These are phyloP conservation scores for Elaeis guineensis DNA, from an alignment of 176 grass and related monocot species.

Conservation along the genomic window DNA sequence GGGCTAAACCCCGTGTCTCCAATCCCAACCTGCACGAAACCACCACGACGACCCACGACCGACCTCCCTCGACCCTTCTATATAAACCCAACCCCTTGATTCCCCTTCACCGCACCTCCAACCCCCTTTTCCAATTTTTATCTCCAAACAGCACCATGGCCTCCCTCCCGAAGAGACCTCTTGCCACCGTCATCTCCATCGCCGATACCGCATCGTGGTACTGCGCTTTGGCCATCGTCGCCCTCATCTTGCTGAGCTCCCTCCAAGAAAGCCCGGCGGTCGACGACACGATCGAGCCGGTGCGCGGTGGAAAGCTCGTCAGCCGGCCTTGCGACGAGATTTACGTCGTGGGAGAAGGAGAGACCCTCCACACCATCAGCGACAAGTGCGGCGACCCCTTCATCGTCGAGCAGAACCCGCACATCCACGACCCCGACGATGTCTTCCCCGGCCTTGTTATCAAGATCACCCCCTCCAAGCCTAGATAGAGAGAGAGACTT, in stretches of 20 bases:
- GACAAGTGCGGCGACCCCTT: constrained; percentile 79
- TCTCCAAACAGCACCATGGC: background rate
- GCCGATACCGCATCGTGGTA: constrained; percentile 59
- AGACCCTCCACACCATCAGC: constrained; percentile 86
- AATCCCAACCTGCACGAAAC: no score
- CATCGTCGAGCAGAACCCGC: constrained; percentile 82
- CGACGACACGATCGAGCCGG: background rate
- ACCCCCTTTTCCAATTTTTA: no score
- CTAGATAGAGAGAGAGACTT: constrained; percentile 7
- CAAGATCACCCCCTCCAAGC: constrained; percentile 36
- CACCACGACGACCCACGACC: no score
- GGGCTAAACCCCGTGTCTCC: no score
- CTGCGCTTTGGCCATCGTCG: constrained; percentile 36
- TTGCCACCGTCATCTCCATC: constrained; percentile 10
- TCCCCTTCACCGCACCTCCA: no score
- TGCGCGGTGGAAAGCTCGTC: constrained; percentile 23
- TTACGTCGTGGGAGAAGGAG: constrained; percentile 67
- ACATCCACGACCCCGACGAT: constrained; percentile 83
- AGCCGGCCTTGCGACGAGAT: constrained; percentile 67
- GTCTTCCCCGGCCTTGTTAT: constrained; percentile 92
- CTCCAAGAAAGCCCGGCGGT: constrained; percentile 7
- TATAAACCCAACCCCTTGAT: no score
- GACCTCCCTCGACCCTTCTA: no score
- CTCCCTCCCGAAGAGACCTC: constrained; percentile 1
- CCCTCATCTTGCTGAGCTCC: constrained; percentile 40